phyloP scores from a whole-genome alignment of 352 stramenopile species.

The Aphanomyces cochlioides region DNA sequence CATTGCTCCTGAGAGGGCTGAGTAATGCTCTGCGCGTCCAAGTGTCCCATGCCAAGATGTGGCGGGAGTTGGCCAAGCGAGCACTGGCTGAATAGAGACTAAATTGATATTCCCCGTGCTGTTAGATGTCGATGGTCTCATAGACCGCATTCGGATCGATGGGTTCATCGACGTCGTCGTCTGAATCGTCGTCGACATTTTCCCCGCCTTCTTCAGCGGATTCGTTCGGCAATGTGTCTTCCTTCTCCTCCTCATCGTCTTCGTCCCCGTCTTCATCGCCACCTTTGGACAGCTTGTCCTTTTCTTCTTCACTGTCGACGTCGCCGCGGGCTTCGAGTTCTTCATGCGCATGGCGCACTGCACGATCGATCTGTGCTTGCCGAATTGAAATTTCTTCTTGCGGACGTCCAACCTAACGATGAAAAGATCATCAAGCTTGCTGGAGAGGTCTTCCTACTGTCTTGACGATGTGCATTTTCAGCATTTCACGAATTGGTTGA shows the following conservation, averaged over 20 bases:
- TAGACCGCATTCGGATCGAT: constrained; percentile 13
- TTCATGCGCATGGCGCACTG: constrained; percentile 65
- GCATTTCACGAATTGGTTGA: constrained; percentile 66
- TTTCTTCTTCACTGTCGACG: constrained; percentile 27
- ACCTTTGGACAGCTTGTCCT: not conserved
- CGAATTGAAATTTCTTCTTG: constrained; percentile 62
- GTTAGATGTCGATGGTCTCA: constrained; percentile 20
- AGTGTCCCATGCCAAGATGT: constrained; percentile 80
- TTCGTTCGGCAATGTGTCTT: constrained; percentile 1
- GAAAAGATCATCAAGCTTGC: not conserved
- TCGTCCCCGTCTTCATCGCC: constrained; percentile 12
- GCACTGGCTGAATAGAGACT: constrained; percentile 44
- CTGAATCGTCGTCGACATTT: not conserved
- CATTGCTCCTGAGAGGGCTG: constrained; percentile 76
- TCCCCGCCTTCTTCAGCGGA: constrained; percentile 16
- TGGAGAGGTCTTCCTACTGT: not conserved
- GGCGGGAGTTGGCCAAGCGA: constrained; percentile 59
- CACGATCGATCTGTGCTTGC: constrained; percentile 57
- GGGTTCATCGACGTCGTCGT: constrained; percentile 16
- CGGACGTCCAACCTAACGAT: constrained; percentile 41
- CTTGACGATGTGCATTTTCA: constrained; percentile 62
- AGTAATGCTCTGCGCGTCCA: constrained; percentile 82
- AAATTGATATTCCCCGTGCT: not conserved
- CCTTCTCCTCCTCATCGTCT: not conserved
- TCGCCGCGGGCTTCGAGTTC: constrained; percentile 25